phyloP scores from a whole-genome alignment of 306 rosid genomes.

The Cajanus cajan region DNA sequence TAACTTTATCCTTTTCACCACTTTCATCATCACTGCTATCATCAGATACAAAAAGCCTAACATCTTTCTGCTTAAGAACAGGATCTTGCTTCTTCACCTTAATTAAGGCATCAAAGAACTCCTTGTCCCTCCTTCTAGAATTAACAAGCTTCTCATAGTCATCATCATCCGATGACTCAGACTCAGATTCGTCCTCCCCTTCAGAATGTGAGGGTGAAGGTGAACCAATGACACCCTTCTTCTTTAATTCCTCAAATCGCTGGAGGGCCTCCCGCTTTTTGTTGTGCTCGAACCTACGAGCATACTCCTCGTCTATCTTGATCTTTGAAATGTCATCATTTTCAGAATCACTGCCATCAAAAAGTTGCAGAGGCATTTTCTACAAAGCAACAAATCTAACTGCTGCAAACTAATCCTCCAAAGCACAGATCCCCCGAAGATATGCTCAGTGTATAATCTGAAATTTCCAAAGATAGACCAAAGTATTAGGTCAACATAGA shows the following conservation, averaged over 20 bases:
- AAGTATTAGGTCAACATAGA: not conserved
- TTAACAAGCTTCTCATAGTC: slow-evolving; percentile 17
- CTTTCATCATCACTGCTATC: slow-evolving; percentile 38
- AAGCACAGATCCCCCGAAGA: slow-evolving; percentile 12
- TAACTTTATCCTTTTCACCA: not conserved
- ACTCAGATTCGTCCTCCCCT: slow-evolving; percentile 41
- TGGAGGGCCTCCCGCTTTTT: slow-evolving; percentile 88
- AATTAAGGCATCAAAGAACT: slow-evolving; percentile 62
- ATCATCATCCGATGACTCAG: slow-evolving; percentile 44
- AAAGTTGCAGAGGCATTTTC: slow-evolving; percentile 43
- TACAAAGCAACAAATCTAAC: not conserved
- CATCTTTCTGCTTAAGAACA: slow-evolving; percentile 54
- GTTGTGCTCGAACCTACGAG: slow-evolving; percentile 64
- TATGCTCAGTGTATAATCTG: not conserved
- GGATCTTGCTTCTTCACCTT: slow-evolving; percentile 79
- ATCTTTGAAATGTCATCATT: slow-evolving; percentile 49
- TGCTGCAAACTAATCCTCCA: not conserved
- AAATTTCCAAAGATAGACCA: not conserved
- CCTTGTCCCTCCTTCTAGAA: slow-evolving; percentile 40
- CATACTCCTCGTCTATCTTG: slow-evolving; percentile 52
- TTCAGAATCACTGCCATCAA: slow-evolving; percentile 70
- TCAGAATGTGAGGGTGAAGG: slow-evolving; percentile 33
- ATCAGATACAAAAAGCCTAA: slow-evolving; percentile 54
- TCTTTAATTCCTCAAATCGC: slow-evolving; percentile 69
- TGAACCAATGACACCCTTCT: slow-evolving; percentile 59